These are phyloP conservation scores for Cardamine resedifolia DNA, from an alignment of 345 rosid species.

Conservation along the genomic window DNA sequence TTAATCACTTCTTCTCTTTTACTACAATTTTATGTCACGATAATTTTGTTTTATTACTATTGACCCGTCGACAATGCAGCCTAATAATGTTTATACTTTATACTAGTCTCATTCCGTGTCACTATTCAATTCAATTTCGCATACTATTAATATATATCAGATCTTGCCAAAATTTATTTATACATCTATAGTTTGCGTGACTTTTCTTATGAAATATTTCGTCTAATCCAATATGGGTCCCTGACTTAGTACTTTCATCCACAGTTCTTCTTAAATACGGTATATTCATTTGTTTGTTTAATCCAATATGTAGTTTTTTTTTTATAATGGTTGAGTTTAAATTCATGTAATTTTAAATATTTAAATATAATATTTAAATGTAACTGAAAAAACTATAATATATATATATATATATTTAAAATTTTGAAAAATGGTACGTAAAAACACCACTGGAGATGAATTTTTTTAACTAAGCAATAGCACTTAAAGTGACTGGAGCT, in stretches of 20 bases:
- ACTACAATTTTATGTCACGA: background rate
- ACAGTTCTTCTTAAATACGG: background rate
- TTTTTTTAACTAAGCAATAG: too few species aligned
- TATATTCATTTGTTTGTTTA: too few species aligned
- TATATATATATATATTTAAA: too few species aligned
- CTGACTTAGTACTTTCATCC: background rate
- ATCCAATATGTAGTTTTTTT: too few species aligned
- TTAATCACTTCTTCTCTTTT: conserved; percentile 5
- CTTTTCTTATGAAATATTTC: background rate
- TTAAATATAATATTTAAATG: background rate
- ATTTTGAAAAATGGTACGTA: background rate
- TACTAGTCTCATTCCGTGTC: background rate
- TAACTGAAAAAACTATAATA: background rate
- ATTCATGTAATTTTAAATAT: background rate
- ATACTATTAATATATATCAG: background rate
- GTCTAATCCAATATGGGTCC: background rate
- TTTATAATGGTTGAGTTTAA: background rate
- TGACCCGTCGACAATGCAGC: too few species aligned
- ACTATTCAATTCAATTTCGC: background rate
- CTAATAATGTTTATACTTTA: too few species aligned
- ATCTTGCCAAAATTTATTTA: background rate
- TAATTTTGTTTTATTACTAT: background rate
- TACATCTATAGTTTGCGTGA: background rate
- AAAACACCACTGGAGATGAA: background rate
- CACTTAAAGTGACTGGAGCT: too few species aligned